Conservation (phyloP, 805 yeast species). For the Schizosaccharomyces osmophilus region DNA sequence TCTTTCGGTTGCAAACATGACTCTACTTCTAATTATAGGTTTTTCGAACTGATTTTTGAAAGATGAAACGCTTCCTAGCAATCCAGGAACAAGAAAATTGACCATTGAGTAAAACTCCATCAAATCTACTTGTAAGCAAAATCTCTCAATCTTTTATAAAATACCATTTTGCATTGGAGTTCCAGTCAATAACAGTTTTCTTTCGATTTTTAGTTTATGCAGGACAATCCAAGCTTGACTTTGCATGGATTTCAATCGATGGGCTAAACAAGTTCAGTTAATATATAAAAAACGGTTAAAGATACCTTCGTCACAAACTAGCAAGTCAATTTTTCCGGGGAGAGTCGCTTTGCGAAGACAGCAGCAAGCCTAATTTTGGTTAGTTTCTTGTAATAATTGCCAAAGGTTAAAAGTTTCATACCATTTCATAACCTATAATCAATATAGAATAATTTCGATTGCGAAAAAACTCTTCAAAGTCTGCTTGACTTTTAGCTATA, state of each 20-base stretch:
- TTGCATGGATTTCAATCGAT: neutral
- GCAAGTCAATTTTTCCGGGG: slow-evolving; percentile 27
- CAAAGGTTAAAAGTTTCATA: slow-evolving; percentile 11
- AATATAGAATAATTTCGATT: slow-evolving; percentile 60
- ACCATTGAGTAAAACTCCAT: slow-evolving; percentile 57
- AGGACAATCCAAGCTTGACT: neutral
- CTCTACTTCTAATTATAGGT: slow-evolving; percentile 56
- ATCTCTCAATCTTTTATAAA: neutral
- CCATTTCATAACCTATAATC: slow-evolving; percentile 70
- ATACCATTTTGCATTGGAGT: neutral
- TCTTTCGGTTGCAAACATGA: slow-evolving; percentile 27
- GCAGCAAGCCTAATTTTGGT: neutral
- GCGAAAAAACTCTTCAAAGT: slow-evolving; percentile 30
- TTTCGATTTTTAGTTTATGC: neutral
- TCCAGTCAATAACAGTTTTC: neutral
- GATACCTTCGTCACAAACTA: slow-evolving; percentile 92
- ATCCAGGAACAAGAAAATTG: slow-evolving; percentile 65
- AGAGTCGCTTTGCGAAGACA: too few species aligned
- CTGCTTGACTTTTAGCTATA: slow-evolving; percentile 31
- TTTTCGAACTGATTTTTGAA: slow-evolving; percentile 25
- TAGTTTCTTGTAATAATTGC: neutral
- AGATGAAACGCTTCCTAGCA: slow-evolving; percentile 35
- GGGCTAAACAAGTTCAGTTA: neutral
- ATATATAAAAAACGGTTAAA: slow-evolving; percentile 36
- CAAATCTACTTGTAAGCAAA: slow-evolving; percentile 33